Evolutionary conservation across 768 basidiomycete genomes (phyloP).

Genomic region (Pleurotus cornucopiae): DNA sequence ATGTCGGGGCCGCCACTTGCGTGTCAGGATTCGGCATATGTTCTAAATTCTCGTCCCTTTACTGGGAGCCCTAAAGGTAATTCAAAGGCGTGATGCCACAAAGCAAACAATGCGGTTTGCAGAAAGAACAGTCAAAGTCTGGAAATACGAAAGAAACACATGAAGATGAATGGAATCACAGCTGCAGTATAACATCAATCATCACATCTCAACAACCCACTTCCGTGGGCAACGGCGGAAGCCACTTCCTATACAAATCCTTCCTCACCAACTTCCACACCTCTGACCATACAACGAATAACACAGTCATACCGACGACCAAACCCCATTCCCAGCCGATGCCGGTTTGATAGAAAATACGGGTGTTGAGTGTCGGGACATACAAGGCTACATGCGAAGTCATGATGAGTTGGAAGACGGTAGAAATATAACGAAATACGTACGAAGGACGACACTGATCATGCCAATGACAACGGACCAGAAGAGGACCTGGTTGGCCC

Average conservation of each 20-base stretch:
- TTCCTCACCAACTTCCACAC: slow-evolving; percentile 32
- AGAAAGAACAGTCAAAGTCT: too few species aligned
- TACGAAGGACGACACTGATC: slow-evolving; percentile 32
- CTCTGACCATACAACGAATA: slow-evolving; percentile 32
- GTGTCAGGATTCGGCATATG: too few species aligned
- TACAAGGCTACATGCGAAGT: slow-evolving; percentile 26
- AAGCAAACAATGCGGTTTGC: too few species aligned
- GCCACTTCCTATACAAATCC: slow-evolving; percentile 25
- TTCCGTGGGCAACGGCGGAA: neutral
- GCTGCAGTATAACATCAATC: too few species aligned
- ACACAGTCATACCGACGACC: slow-evolving; percentile 29
- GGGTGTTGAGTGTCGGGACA: slow-evolving; percentile 30
- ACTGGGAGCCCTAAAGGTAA: too few species aligned
- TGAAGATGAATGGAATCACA: too few species aligned
- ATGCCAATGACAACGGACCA: slow-evolving; percentile 31
- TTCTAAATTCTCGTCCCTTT: too few species aligned
- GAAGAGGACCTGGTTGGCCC: slow-evolving; percentile 30
- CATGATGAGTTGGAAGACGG: neutral
- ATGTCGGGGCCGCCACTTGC: too few species aligned
- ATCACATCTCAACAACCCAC: too few species aligned
- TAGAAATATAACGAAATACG: slow-evolving; percentile 14
- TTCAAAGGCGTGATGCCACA: too few species aligned
- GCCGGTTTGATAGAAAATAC: slow-evolving; percentile 32
- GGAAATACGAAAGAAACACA: too few species aligned
- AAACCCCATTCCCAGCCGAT: slow-evolving; percentile 38